Percentiles rank a stretch among this genome's conserved stretches.
phyloP scores from a whole-genome alignment of 306 rosid species.

The Arachis hypogaea region DNA sequence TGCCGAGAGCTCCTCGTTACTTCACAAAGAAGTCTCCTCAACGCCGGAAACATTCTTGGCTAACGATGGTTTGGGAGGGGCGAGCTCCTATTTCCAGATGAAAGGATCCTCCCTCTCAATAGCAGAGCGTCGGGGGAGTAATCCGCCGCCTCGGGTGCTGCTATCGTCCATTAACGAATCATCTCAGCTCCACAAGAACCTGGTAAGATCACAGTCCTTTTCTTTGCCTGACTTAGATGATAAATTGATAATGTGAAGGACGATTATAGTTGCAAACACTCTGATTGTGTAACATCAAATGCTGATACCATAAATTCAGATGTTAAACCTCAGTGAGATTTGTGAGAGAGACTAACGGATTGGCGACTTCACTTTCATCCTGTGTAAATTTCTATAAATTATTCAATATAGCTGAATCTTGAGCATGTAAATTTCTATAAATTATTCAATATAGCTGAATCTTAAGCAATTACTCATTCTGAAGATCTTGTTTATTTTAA shows the following conservation, averaged over 20 bases:
- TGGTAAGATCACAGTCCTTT: constrained; percentile 67
- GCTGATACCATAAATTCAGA: constrained; percentile 33
- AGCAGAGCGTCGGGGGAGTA: constrained; percentile 92
- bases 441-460: too few species aligned
- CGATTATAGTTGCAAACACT: constrained; percentile 43
- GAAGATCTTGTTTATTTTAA: too few species aligned
- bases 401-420: too few species aligned
- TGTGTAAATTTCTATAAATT: too few species aligned
- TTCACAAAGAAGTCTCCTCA: constrained; percentile 46
- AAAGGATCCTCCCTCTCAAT: constrained; percentile 63
- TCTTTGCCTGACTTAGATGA: constrained; percentile 50
- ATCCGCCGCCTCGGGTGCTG: constrained; percentile 80
- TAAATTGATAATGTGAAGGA: constrained; percentile 41
- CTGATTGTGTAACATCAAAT: constrained; percentile 35
- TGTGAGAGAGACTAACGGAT: constrained; percentile 20
- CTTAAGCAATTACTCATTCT: too few species aligned
- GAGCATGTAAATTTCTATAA: too few species aligned
- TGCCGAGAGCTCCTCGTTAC: constrained; percentile 45
- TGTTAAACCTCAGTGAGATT: constrained; percentile 40
- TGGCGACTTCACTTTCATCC: too few species aligned
- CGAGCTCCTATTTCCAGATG: constrained; percentile 34
- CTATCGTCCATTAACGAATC: constrained; percentile 64
- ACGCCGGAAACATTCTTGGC: constrained; percentile 47
- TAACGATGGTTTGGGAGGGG: constrained; percentile 37
- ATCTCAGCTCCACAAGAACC: constrained; percentile 41